Evolutionary conservation across 2,329 filamentous ascomycete genomes (phyloP).

Genomic region (Trichoderma atroviride): DNA sequence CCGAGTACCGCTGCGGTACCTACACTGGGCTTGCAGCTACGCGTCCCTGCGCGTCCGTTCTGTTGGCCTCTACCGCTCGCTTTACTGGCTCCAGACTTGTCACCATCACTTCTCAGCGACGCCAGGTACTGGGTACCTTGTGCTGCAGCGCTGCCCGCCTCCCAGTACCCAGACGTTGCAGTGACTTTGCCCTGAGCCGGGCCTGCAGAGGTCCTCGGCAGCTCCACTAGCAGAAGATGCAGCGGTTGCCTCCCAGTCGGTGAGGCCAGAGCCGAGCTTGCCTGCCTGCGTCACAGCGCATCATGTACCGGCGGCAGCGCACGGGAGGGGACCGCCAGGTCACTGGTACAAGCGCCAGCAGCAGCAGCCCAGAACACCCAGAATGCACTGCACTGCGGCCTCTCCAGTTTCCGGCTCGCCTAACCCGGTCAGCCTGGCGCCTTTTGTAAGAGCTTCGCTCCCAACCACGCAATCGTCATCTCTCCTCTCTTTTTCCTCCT

Average conservation of each 20-base stretch:
- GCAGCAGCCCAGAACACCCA: background rate
- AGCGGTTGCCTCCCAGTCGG: constrained; percentile 17
- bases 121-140: background rate
- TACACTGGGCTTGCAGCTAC: background rate
- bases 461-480: constrained; percentile 28
- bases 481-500: constrained; percentile 27
- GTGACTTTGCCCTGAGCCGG: background rate
- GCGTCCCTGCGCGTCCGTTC: background rate
- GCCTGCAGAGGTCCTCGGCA: background rate
- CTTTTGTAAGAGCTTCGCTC: constrained; percentile 18
- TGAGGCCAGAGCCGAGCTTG: constrained; percentile 13
- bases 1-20: constrained; percentile 18
- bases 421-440: constrained; percentile 24
- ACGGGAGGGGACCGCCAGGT: background rate
- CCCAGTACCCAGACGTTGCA: background rate
- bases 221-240: constrained; percentile 7
- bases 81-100: background rate
- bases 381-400: background rate
- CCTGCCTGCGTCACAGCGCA: constrained; percentile 15
- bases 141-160: background rate
- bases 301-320: constrained; percentile 12
- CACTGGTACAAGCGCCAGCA: constrained; percentile 2
- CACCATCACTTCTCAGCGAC: background rate
- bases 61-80: background rate
- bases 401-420: constrained; percentile 13